A percentile compares a stretch with the other conserved stretches of the same genome.
Evolutionary conservation across 768 basidiomycete genomes (phyloP).

Genomic region (Zangia roseola): DNA sequence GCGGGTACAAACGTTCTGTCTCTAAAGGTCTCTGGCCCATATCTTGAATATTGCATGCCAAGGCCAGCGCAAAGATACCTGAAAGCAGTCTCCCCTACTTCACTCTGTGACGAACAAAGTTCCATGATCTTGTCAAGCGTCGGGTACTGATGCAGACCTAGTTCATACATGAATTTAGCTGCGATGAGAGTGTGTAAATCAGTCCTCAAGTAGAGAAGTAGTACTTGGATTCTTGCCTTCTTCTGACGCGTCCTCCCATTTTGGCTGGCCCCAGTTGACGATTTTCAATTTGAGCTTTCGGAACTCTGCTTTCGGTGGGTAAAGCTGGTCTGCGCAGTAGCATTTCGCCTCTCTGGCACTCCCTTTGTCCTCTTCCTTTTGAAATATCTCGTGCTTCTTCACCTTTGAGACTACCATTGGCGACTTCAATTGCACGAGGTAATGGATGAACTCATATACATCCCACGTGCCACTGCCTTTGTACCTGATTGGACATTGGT

Average conservation of each 20-base stretch:
- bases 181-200: not conserved
- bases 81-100: constrained; percentile 55
- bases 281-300: constrained; percentile 70
- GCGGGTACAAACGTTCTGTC: not conserved
- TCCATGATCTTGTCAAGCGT: constrained; percentile 60
- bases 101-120: constrained; percentile 58
- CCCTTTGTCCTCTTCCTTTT: constrained; percentile 43
- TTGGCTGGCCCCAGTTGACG: constrained; percentile 78
- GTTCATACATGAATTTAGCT: constrained; percentile 75
- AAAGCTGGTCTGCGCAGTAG: constrained; percentile 66
- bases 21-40: constrained; percentile 52
- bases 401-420: not conserved
- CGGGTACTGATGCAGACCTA: constrained; percentile 66
- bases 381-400: constrained; percentile 36
- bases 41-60: not conserved
- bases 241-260: constrained; percentile 75
- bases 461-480: constrained; percentile 85
- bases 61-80: constrained; percentile 65
- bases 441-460: constrained; percentile 74
- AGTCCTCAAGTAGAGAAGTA: not conserved
- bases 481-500: constrained; percentile 57
- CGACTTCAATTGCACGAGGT: constrained; percentile 70
- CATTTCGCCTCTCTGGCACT: constrained; percentile 37
- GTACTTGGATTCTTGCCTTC: constrained; percentile 71
- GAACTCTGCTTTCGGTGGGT: constrained; percentile 74